These are phyloP conservation scores for Protomyces inundatus DNA, from an alignment of 1,139 yeast species.

Conservation along the genomic window DNA sequence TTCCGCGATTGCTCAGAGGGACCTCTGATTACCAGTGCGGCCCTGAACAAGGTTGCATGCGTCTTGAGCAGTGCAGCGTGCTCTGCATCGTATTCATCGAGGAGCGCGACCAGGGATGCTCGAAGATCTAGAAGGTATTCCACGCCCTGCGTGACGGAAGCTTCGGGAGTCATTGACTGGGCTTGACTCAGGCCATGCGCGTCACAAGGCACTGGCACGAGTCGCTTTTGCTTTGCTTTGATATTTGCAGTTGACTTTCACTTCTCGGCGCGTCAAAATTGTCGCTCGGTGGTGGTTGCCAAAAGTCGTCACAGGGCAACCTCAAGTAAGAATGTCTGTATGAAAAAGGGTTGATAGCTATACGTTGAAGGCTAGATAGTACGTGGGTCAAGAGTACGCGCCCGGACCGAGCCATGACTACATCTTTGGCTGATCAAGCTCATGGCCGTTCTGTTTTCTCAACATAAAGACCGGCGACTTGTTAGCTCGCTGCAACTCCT, in stretches of 20 bases:
- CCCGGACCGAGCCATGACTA: neutral
- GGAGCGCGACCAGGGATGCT: neutral
- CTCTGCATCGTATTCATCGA: neutral
- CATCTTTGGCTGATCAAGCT: neutral
- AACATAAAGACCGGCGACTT: conserved; percentile 91
- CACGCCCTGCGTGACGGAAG: neutral
- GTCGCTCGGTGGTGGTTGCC: too few relatives aligned
- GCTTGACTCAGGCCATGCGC: neutral
- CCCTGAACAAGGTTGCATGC: neutral
- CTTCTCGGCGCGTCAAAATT: too few relatives aligned
- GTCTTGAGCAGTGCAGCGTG: neutral
- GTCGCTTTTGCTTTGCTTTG: too few relatives aligned
- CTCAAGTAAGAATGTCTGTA: too few relatives aligned
- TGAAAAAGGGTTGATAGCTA: too few relatives aligned
- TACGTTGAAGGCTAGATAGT: too few relatives aligned
- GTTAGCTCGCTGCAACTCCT: conserved; percentile 80
- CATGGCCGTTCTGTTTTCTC: conserved; percentile 40
- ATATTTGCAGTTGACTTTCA: too few relatives aligned
- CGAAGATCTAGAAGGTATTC: conserved; percentile 13
- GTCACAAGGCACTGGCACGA: neutral
- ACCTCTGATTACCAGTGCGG: neutral
- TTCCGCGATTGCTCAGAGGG: neutral
- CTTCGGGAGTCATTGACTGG: neutral
- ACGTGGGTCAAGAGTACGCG: too few relatives aligned
- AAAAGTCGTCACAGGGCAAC: too few relatives aligned